Evolutionary conservation across 768 basidiomycete species (phyloP).

Genomic region (Basidioascus undulatus): DNA sequence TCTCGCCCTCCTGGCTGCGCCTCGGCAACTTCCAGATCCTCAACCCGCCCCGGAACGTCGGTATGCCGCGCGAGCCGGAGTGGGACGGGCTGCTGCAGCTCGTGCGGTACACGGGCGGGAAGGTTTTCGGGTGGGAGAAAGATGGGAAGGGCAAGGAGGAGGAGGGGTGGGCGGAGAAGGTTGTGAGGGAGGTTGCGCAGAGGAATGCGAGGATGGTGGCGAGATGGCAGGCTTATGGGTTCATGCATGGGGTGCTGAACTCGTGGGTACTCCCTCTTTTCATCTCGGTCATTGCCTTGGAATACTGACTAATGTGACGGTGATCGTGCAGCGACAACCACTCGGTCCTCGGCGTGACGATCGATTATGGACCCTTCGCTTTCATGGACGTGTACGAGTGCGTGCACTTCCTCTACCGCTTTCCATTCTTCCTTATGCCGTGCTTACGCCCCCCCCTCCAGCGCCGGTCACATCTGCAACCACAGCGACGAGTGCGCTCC

Average conservation of each 20-base stretch:
- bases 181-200: constrained; percentile 54
- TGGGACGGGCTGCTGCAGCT: constrained; percentile 49
- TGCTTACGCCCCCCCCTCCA: too few relatives aligned
- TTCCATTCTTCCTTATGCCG: too few relatives aligned
- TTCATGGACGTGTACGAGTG: constrained; percentile 95
- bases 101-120: constrained; percentile 28
- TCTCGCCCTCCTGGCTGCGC: constrained; percentile 26
- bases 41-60: constrained; percentile 34
- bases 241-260: constrained; percentile 30
- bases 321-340: constrained; percentile 77
- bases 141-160: constrained; percentile 25
- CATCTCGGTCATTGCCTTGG: too few relatives aligned
- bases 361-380: constrained; percentile 34
- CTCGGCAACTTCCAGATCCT: constrained; percentile 63
- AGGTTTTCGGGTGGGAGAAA: constrained; percentile 19
- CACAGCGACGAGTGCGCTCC: constrained; percentile 57
- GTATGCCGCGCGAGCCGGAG: constrained; percentile 23
- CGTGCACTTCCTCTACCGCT: too few relatives aligned
- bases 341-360: constrained; percentile 24
- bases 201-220: constrained; percentile 84
- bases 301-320: too few relatives aligned
- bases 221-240: constrained; percentile 82
- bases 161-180: constrained; percentile 2
- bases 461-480: constrained; percentile 63
- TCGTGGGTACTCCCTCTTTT: too few relatives aligned